Percentiles rank a stretch among this genome's conserved stretches.
phyloP scores from a whole-genome alignment of 371 early-diverging fungal genomes.

The Coemansia sp. region DNA sequence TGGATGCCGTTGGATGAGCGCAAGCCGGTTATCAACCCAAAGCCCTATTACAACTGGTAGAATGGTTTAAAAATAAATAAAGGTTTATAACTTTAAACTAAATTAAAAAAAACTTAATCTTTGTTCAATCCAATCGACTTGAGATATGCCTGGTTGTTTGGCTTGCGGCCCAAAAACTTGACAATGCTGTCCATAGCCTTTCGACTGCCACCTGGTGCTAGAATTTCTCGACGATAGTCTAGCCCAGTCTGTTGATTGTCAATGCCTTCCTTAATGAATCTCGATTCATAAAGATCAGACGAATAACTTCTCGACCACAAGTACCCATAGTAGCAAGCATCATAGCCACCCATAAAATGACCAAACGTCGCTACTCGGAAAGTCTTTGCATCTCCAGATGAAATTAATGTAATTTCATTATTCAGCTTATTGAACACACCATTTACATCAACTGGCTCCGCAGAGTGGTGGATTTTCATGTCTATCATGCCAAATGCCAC shows the following conservation, averaged over 20 bases:
- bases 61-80: neutral
- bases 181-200: conserved; percentile 73
- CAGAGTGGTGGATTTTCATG: neutral
- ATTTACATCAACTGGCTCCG: neutral
- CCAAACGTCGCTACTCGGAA: conserved; percentile 55
- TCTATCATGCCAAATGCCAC: neutral
- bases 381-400: conserved; percentile 5
- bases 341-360: conserved; percentile 85
- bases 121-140: conserved; percentile 42
- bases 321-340: conserved; percentile 72
- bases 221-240: conserved; percentile 64
- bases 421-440: neutral
- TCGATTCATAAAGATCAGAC: conserved; percentile 79
- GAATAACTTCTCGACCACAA: conserved; percentile 83
- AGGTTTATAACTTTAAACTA: too few relatives aligned
- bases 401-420: neutral
- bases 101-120: too few relatives aligned
- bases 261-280: conserved; percentile 65
- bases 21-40: conserved; percentile 78
- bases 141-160: conserved; percentile 72
- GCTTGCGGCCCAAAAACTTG: conserved; percentile 80
- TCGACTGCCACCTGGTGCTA: conserved; percentile 68
- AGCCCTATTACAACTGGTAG: conserved; percentile 80
- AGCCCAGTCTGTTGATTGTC: conserved; percentile 53
- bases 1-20: conserved; percentile 71